Percentiles rank a stretch among this genome's conserved stretches.
phyloP scores from a whole-genome alignment of 1,284 basidiomycete genomes.

The Leccinum subrobustum region DNA sequence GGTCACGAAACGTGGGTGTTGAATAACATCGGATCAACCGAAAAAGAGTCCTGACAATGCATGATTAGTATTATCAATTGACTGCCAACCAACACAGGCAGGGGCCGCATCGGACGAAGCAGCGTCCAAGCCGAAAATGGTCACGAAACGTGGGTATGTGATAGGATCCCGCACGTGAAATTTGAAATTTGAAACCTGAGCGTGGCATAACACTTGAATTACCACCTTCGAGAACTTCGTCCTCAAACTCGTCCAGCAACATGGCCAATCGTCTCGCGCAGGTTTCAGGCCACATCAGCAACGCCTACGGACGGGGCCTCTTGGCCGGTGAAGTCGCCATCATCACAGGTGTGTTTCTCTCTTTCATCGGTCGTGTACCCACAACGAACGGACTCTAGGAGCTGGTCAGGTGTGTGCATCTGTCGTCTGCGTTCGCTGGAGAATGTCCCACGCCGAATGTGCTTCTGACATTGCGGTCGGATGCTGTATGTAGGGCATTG shows the following conservation, averaged over 20 bases:
- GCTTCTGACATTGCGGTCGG: neutral
- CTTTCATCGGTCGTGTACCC: neutral
- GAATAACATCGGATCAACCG: slow-evolving; percentile 2
- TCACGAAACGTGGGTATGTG: neutral
- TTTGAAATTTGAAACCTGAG: too few relatives aligned
- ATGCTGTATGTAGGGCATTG: slow-evolving; percentile 58
- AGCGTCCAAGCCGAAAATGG: neutral
- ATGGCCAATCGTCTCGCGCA: slow-evolving; percentile 72
- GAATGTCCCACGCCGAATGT: neutral
- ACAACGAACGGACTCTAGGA: slow-evolving; percentile 39
- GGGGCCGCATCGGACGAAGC: neutral
- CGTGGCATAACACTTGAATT: too few relatives aligned
- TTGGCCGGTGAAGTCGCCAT: slow-evolving; percentile 80
- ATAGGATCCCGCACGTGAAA: neutral
- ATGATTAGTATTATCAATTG: neutral
- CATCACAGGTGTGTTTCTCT: slow-evolving; percentile 62
- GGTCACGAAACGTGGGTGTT: neutral
- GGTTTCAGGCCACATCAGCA: slow-evolving; percentile 67
- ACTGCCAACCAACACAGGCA: neutral
- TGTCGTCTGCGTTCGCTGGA: neutral
- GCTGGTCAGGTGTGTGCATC: slow-evolving; percentile 62
- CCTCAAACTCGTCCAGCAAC: neutral
- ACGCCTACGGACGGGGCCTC: slow-evolving; percentile 59
- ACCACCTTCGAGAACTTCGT: too few relatives aligned
- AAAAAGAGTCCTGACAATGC: neutral